A percentile compares a stretch with the other conserved stretches of the same genome.
These are phyloP conservation scores for Lactarius psammicola DNA, from an alignment of 768 basidiomycete species.

Conservation along the genomic window DNA sequence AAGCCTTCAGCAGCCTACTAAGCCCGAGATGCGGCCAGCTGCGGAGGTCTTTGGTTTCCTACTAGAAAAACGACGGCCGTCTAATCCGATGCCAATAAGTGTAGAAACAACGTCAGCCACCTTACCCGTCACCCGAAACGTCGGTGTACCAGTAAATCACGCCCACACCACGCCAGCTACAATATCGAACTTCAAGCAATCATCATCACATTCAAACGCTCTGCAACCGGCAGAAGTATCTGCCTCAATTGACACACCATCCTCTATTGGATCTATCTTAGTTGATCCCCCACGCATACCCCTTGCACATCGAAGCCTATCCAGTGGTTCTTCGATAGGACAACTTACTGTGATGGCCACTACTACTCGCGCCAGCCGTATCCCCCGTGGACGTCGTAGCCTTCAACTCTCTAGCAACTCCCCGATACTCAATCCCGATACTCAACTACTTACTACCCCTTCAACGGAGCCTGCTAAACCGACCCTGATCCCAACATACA, in stretches of 20 bases:
- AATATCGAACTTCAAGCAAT: conserved; percentile 15
- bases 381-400: conserved; percentile 26
- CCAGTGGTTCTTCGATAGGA: conserved; percentile 4
- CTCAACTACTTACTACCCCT: not conserved
- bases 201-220: not conserved
- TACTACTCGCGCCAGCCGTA: conserved; percentile 16
- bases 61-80: conserved; percentile 44
- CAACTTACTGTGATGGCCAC: conserved; percentile 6
- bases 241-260: conserved; percentile 10
- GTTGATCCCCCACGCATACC: conserved; percentile 26
- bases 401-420: conserved; percentile 7
- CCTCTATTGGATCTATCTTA: conserved; percentile 24
- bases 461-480: not conserved
- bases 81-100: conserved; percentile 36
- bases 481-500: not conserved
- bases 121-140: conserved; percentile 35
- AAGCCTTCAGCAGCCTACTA: conserved; percentile 30
- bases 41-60: conserved; percentile 77
- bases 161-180: conserved; percentile 13
- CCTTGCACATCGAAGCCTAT: conserved; percentile 1
- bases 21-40: conserved; percentile 57
- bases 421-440: not conserved
- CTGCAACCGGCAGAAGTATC: conserved; percentile 2
- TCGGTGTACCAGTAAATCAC: conserved; percentile 12
- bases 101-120: conserved; percentile 42